Evolutionary conservation across 2,329 filamentous ascomycete species (phyloP), one percentile per base, ranked within the genome.

Genomic region (Trichoderma koningiopsis): DNA sequence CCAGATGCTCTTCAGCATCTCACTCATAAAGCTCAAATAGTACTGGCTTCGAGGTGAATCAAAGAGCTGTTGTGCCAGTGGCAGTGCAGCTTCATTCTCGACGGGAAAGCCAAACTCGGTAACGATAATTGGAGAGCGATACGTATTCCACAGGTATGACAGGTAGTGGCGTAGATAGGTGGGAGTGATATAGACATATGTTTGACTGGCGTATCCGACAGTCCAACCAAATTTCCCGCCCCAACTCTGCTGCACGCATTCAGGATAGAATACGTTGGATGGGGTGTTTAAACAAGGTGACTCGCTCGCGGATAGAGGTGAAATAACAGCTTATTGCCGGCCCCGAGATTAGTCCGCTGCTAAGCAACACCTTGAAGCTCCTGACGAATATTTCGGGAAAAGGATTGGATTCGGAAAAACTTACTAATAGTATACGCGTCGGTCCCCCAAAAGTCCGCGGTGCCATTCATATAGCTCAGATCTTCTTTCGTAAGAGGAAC

Each of bases 101-200:
- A 87, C 82, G 4, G 86, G 84, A 73, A 87, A 89, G 0, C 87
- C 87, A 71, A 88, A 88, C 73, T 89, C 87, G 7, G 83, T 82
- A 5, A 88, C 77, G 27, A 80, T 78, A 8, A 86, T 78, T 0
- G 85, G 84, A 0, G 77, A 75, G 37, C 77, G 82, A 80, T 84
- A 90, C 0, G 85, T 88, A 75, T 88, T 88, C 81, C 84, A 87
- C 2, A 90, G 77, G 73, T 89, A 89, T 72, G 80, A 83, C 5
- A 88, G 79, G 71, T 86, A 85, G 65, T 80, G 81, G 64, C 86
- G 82, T n/a, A 90, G 81, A 72, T 87, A 89, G 2, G 81, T 82
- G 0, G 87, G 88, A 0, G 88, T 85, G 40, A 85, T 84, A 76
- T 89, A 88, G n/a, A 86, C 83, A 73, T 88, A 87, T 2, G 81